Evolutionary conservation across 495 filamentous ascomycete species (phyloP), one percentile per base, ranked within the genome.

Genomic region (Hypoxylon subgilvum): DNA sequence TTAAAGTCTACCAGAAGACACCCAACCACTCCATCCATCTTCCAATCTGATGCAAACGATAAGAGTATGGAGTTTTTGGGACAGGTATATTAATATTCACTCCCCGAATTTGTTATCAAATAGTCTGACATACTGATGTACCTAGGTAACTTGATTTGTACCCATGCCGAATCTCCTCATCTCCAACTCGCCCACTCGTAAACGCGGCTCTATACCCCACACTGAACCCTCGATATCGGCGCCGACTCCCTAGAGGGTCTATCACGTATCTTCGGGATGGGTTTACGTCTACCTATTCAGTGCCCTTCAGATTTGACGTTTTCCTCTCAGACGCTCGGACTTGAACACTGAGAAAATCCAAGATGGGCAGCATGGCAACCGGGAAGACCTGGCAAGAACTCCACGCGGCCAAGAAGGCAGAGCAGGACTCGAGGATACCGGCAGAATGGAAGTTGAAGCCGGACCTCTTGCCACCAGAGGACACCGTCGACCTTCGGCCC

Each of bases 301-400:
- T 18, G 34, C 13, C 21, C 18, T 18, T 19, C 18, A 8, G 17
- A 9, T 34, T 41, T 35, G 42, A 44, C 43, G 10, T 14, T 44
- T n/a, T 30, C 16, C 48, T 16, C 22, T 19, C 2, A 14, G 13
- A 46, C 34, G 35, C 25, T 16, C 8, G 5, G 14, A 27, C 23
- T 49, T 22, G 23, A 21, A 43, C 8, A 28, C 10, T 18, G 0
- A 10, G n/a, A 45, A 16, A 7, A 39, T 49, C 16, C 25, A 58
- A 57, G 1, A 63, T 63, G 60, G 36, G 35, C 25, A 25, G 28
- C 28, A 40, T 16, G 10, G 28, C 10, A 6, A 9, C 52, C 19
- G 41, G 25, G 36, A 59, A 54, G 38, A 56, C 59, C 18, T 69
- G 67, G 67, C 51, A 65, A 44, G 63, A 67, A 25, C 44, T 67